Base-by-base conservation (phyloP, 2,329 filamentous ascomycete species). In the Aaosphaeria pasadenensis region DNA sequence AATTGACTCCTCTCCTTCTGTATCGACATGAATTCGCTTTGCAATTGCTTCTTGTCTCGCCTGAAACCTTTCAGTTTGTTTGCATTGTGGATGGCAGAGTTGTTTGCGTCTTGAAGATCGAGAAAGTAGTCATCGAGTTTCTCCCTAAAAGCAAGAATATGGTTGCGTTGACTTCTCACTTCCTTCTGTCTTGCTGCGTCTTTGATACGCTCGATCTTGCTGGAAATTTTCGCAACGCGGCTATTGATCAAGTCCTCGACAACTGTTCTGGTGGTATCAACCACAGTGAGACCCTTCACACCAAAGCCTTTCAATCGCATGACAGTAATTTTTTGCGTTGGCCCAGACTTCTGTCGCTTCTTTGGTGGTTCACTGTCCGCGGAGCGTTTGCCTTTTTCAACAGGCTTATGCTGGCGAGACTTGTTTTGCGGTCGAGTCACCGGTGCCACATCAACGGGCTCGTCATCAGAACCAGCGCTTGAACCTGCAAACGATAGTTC, bases 21-120 rank as follows among this genome's bases (percentile, higher is more conserved):
- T 7, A 32, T 30, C 17, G 7, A 6, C 24, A 43, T 7, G 29
- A 30, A 43, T 31, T 43, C 75, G 69, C 43, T 69, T 71, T 43
- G 78, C 73, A n/a, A 80, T 52, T 17, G 68, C 68, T 32, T 63
- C 73, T 75, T 57, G 71, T 74, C 52, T 66, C 73, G 60, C 71
- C 75, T 52, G 70, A 72, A 53, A 60, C 57, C 68, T 48, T 72
- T 75, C 41, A 77, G 56, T 47, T 76, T 73, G 43, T 72, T 66
- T 29, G 72, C 71, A 28, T 79, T 69, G 2, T 71, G 64, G 48
- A 72, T 75, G 41, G 78, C 74, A 45, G 76, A 74, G 49, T 81
- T 76, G 3, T 80, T 71, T 24, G 77, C 72, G 53, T 78, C 76
- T 49, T 77, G 79, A 30, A 81, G 62, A 39, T 77, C 74, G 41